Conservation (phyloP, 1,284 basidiomycete genomes). For the Marasmius fiardii region DNA sequence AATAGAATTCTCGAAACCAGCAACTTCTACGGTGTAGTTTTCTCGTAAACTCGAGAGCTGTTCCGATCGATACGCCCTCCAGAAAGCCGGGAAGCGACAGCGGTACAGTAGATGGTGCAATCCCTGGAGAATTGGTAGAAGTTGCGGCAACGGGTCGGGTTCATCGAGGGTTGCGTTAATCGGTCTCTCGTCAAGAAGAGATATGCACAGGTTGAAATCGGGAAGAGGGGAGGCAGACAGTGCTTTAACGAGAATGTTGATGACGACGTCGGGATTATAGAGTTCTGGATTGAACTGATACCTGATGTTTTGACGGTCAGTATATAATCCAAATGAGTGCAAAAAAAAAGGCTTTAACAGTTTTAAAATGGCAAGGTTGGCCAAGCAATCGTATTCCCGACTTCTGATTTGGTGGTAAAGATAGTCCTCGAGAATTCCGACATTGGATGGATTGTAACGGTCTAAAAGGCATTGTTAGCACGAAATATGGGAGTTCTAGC, state of each 20-base stretch:
- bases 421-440: conserved; percentile 92
- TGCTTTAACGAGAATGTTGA: conserved; percentile 94
- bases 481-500: conserved; percentile 1
- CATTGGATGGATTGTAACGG: conserved; percentile 94
- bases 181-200: conserved; percentile 79
- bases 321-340: not conserved
- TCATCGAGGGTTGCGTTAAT: conserved; percentile 65
- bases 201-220: conserved; percentile 92
- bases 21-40: conserved; percentile 80
- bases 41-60: conserved; percentile 71
- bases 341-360: conserved; percentile 44
- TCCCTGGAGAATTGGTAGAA: conserved; percentile 73
- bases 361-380: conserved; percentile 88
- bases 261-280: conserved; percentile 89
- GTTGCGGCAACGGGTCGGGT: conserved; percentile 70
- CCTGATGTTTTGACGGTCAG: conserved; percentile 39
- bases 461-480: conserved; percentile 45
- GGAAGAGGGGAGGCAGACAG: conserved; percentile 81
- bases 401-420: conserved; percentile 88
- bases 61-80: conserved; percentile 69
- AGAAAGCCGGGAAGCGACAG: conserved; percentile 91
- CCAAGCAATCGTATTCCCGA: conserved; percentile 90
- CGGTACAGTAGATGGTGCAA: conserved; percentile 80
- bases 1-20: conserved; percentile 80
- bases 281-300: conserved; percentile 97